Percentiles rank a stretch among this genome's conserved stretches.
Conservation (phyloP, 441 rosid species). For the Manihot esculenta region DNA sequence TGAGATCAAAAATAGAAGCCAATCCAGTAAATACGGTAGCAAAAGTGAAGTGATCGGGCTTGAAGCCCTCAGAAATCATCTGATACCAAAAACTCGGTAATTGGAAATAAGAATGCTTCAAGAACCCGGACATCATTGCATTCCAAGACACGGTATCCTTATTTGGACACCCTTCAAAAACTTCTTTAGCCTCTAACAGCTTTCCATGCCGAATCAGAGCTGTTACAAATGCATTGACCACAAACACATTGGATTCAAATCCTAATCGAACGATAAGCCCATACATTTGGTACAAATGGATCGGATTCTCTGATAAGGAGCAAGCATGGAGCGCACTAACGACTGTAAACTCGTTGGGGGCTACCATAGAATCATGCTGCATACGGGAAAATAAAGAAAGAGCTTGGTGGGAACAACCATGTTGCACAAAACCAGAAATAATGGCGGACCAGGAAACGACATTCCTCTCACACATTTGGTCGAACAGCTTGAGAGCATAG, state of each 20-base stretch:
- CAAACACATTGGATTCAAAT: conserved; percentile 37
- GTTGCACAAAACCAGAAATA: conserved; percentile 53
- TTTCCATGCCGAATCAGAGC: conserved; percentile 47
- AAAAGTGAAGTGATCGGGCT: conserved; percentile 51
- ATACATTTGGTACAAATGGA: conserved; percentile 43
- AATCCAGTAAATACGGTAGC: conserved; percentile 43
- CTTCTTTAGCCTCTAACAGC: conserved; percentile 37
- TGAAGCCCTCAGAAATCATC: conserved; percentile 43
- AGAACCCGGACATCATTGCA: conserved; percentile 49
- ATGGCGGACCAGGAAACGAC: conserved; percentile 61
- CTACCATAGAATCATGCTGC: conserved; percentile 28
- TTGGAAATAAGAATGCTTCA: conserved; percentile 35
- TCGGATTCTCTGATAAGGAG: conserved; percentile 30
- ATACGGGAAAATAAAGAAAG: conserved; percentile 44
- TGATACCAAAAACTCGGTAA: conserved; percentile 38
- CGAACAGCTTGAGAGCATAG: conserved; percentile 44
- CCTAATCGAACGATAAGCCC: conserved; percentile 38
- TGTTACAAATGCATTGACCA: conserved; percentile 38
- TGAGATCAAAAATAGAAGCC: conserved; percentile 33
- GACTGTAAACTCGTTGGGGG: conserved; percentile 47
- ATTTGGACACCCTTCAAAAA: conserved; percentile 43
- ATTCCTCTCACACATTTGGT: conserved; percentile 49
- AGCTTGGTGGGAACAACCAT: conserved; percentile 34
- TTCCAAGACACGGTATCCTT: conserved; percentile 54
- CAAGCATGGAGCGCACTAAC: conserved; percentile 47